Evolutionary conservation across 768 basidiomycete species (phyloP).

Genomic region (Podaxis carcinomalis): DNA sequence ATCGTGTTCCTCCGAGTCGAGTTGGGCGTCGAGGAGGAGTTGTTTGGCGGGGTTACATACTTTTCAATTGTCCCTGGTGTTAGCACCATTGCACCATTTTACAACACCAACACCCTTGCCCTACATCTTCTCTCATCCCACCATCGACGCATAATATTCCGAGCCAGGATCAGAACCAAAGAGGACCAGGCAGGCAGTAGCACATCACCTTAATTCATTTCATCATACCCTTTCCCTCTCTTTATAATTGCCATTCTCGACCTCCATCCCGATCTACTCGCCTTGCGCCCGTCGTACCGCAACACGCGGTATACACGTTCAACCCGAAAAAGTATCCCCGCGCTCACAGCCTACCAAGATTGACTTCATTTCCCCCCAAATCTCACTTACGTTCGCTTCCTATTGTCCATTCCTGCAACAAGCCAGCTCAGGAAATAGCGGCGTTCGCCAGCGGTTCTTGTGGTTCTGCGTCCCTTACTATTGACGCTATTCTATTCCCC

Average conservation of each 20-base stretch:
- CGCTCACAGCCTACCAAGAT: background rate
- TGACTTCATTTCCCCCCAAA: background rate
- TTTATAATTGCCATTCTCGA: constrained; percentile 11
- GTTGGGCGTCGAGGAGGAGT: background rate
- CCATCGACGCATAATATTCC: background rate
- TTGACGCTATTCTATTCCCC: constrained; percentile 7
- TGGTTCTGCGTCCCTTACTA: constrained; percentile 2
- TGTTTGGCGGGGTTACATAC: background rate
- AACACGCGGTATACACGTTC: constrained; percentile 11
- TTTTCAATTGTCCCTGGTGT: background rate
- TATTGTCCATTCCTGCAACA: background rate
- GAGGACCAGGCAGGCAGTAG: background rate
- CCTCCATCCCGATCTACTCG: constrained; percentile 7
- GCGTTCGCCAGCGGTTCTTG: constrained; percentile 2
- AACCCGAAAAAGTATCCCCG: background rate
- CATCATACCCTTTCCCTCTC: background rate
- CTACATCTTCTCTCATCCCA: background rate
- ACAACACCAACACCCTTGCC: background rate
- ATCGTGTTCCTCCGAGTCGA: background rate
- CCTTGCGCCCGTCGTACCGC: background rate
- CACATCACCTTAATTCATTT: background rate
- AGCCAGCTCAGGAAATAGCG: constrained; percentile 8
- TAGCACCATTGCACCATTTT: background rate
- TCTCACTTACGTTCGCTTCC: background rate
- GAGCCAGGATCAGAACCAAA: background rate